A percentile compares a stretch with the other conserved stretches of the same genome.
phyloP scores from a whole-genome alignment of 1,284 basidiomycete genomes.

The Leucocoprinus gongylophorus region DNA sequence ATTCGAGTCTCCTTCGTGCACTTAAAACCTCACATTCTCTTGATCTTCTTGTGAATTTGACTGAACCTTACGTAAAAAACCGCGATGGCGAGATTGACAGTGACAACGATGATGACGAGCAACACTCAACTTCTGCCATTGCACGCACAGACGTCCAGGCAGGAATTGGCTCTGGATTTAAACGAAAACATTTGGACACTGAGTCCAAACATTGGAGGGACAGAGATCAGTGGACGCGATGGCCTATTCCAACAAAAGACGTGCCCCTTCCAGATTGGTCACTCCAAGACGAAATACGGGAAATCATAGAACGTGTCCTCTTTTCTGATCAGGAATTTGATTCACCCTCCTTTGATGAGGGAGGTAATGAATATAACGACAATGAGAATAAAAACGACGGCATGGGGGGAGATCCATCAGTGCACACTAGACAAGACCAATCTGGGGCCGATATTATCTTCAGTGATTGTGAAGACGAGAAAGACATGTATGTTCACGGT shows the following conservation, averaged over 20 bases:
- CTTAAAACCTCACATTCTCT: slow-evolving; percentile 46
- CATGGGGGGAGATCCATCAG: not conserved
- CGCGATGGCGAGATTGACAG: not conserved
- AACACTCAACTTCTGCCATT: not conserved
- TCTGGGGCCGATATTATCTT: not conserved
- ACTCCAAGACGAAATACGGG: slow-evolving; percentile 49
- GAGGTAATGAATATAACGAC: not conserved
- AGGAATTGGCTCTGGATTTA: not conserved
- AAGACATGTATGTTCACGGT: slow-evolving; percentile 6
- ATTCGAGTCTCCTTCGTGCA: slow-evolving; percentile 53
- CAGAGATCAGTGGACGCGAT: slow-evolving; percentile 54
- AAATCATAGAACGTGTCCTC: slow-evolving; percentile 3
- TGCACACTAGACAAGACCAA: not conserved
- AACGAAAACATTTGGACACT: slow-evolving; percentile 14
- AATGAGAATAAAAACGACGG: not conserved
- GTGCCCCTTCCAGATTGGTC: slow-evolving; percentile 52
- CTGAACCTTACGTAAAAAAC: slow-evolving; percentile 16
- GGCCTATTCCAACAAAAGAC: slow-evolving; percentile 55
- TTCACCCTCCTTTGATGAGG: not conserved
- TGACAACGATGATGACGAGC: not conserved
- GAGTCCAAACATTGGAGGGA: slow-evolving; percentile 16
- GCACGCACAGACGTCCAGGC: not conserved
- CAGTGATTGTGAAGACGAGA: slow-evolving; percentile 2
- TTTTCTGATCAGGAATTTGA: not conserved
- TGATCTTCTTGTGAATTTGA: slow-evolving; percentile 46